These are phyloP conservation scores for Salix viminalis DNA, from an alignment of 345 rosid species.

Conservation along the genomic window DNA sequence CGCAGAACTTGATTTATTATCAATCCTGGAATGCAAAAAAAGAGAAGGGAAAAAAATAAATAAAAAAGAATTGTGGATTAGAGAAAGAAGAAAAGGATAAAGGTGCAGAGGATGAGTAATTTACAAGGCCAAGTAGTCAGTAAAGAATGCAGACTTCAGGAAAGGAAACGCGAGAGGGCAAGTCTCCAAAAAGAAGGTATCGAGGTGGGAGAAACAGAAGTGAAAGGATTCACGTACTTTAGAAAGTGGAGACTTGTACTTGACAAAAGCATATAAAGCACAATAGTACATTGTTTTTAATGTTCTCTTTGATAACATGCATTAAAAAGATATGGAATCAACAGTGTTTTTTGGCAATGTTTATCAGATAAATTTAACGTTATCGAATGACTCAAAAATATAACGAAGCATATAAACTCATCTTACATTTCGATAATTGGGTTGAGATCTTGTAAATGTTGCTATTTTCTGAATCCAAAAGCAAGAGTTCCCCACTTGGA, in stretches of 20 bases:
- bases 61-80: background rate
- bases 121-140: constrained; percentile 15
- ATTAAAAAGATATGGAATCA: constrained; percentile 14
- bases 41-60: background rate
- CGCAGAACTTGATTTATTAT: constrained; percentile 1
- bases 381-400: background rate
- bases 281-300: background rate
- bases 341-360: background rate
- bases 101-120: constrained; percentile 10
- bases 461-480: constrained; percentile 32
- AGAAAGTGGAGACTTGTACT: constrained; percentile 46
- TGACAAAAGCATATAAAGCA: constrained; percentile 34
- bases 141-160: constrained; percentile 16
- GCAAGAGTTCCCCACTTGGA: constrained; percentile 25
- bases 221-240: constrained; percentile 21
- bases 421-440: constrained; percentile 28
- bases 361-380: background rate
- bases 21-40: constrained; percentile 13
- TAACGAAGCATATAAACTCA: background rate
- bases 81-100: background rate
- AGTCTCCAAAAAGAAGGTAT: constrained; percentile 25
- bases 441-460: constrained; percentile 31
- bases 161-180: constrained; percentile 11
- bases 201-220: constrained; percentile 8
- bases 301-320: background rate